A percentile compares a stretch with the other conserved stretches of the same genome.
phyloP scores from a whole-genome alignment of 192 early-diverging fungal genomes.

The Coemansia erecta region DNA sequence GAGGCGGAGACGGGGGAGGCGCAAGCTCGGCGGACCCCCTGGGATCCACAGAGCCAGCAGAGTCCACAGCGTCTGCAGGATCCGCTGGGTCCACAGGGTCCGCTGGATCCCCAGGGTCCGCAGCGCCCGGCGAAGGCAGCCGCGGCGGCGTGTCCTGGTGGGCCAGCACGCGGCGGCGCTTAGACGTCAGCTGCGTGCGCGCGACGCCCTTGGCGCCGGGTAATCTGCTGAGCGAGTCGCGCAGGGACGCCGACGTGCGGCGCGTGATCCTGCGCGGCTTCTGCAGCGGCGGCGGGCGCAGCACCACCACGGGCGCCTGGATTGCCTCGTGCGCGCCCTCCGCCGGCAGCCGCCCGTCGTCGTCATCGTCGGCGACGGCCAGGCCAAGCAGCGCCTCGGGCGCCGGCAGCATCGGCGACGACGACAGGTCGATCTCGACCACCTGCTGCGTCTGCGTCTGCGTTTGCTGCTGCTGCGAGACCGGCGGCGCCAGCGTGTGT shows the following conservation, averaged over 20 bases:
- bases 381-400: conserved; percentile 14
- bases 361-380: not conserved
- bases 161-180: conserved; percentile 4
- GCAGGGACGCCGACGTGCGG: conserved; percentile 8
- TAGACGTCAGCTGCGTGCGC: conserved; percentile 29
- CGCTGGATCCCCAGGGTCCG: no score
- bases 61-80: no score
- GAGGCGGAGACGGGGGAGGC: no score
- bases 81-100: no score
- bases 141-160: not conserved
- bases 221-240: conserved; percentile 28
- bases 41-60: no score
- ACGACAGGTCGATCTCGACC: not conserved
- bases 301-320: not conserved
- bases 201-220: conserved; percentile 26
- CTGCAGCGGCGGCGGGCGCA: not conserved
- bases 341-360: not conserved
- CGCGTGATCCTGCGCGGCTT: not conserved
- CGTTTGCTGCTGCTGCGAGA: not conserved
- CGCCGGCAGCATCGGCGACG: conserved; percentile 12
- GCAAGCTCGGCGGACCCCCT: no score
- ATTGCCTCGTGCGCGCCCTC: not conserved
- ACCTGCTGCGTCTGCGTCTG: no score
- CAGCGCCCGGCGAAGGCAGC: not conserved
- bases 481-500: no score